Base-by-base conservation (phyloP, 352 stramenopile species). In the Blastocystis sp. region DNA sequence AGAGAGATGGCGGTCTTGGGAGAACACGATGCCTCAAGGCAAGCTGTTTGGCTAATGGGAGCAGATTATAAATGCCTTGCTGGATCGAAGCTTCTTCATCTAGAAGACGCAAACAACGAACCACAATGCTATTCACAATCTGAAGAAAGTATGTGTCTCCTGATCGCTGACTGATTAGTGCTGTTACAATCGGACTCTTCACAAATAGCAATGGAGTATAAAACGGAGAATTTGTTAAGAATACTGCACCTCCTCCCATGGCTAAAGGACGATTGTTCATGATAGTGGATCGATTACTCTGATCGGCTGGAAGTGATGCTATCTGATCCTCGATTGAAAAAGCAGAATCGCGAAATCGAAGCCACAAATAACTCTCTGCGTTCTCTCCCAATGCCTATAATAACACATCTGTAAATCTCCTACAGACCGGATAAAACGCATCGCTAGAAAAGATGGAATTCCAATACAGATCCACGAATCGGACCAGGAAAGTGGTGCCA, bases 191-290 rank as follows among this genome's bases (percentile, higher is more conserved):
- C 3, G 64, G 64, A 33, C n/a, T 51, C 37, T 77, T 77, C 11
- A 77, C 64, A 30, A 77, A 77, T 2, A 77, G 40, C 30, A 77
- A 48, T n/a, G 64, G 40, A 17, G 64, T 77, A 19, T 13, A 1
- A 30, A 77, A 77, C 6, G 64, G 64, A 17, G 64, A 77, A 51
- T 77, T 77, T 6, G 64, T 51, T 40, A 70, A 40, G 64, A 77
- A 77, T 19, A 77, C 64, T 57, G 64, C 64, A 42, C 64, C 64
- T 33, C 37, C 54, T 19, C 64, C 40, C 64, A 56, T n/a, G 0
- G 64, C 64, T 48, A 77, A 30, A 40, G 64, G 64, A 19, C 64
- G 64, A 56, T 77, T 77, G 35, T 77, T 77, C n/a, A 77, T 44
- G 64, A 77, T 77, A 19, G 64, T 77, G 9, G 27, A 19, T 0